Base-by-base conservation (phyloP, 192 early-diverging fungal species). In the Thoreauomyces humboldtii region DNA sequence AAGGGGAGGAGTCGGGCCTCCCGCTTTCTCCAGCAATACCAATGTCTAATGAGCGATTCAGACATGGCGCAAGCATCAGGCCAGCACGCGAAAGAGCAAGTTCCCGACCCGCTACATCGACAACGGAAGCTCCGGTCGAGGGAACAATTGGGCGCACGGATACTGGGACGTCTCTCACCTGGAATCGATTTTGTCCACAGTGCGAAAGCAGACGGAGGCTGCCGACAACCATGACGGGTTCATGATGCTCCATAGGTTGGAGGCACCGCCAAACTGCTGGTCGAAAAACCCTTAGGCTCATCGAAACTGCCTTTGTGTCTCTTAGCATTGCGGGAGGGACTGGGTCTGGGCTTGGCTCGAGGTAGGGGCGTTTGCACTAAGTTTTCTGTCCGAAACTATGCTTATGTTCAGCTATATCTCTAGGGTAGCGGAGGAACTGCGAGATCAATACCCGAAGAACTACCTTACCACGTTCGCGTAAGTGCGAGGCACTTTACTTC, bases 81-180 rank as follows among this genome's bases (percentile, higher is more conserved):
- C 27, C 29, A 32, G 17, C 2, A 15, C 36, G 17, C 38, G 38
- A 37, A 35, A 35, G 12, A 24, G 25, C 24, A 29, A n/a, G 24
- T 43, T 45, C 38, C 56, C 47, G 7, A 61, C 38, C 25, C 5
- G 7, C 36, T 52, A 65, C 55, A 27, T 67, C 32, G 70, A 75
- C 22, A 52, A 54, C 38, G 77, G 71, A 15, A 42, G 63, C 7
- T 56, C 65, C 21, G 78, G 78, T 11, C 61, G 78, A 7, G 78
- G 74, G 21, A 80, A 80, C 67, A 80, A 80, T 52, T 80, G 74
- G 75, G 72, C 78, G 1, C 62, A 72, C 48, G 78, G 78, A 43
- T 80, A 74, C 59, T 70, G 35, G 32, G 74, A 75, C 36, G 58
- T 63, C n/a, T 28, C 35, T 1, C 62, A 61, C 25, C 59, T 73